Evolutionary conservation across 129 eudicot species (phyloP).

Genomic region (Helianthus annuus): DNA sequence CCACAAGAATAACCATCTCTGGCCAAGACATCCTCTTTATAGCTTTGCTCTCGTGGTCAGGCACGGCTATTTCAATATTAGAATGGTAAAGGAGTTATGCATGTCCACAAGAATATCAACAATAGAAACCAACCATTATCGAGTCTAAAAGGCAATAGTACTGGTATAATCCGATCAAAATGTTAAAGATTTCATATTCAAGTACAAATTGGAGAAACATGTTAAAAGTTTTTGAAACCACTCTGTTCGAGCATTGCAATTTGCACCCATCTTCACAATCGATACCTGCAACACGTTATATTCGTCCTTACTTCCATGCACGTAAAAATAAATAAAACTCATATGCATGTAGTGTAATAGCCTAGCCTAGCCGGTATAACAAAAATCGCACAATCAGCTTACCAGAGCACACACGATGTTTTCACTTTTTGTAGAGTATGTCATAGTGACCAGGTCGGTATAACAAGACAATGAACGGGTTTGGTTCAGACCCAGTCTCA

Average conservation of each 20-base stretch:
- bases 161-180: constrained; percentile 5
- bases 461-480: constrained; percentile 70
- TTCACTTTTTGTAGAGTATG: constrained; percentile 76
- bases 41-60: too few species aligned
- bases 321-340: not conserved
- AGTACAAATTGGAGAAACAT: constrained; percentile 26
- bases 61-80: too few species aligned
- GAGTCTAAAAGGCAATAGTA: constrained; percentile 11
- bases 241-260: constrained; percentile 4
- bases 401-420: constrained; percentile 18
- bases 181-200: constrained; percentile 20
- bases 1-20: too few species aligned
- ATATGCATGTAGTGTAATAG: not conserved
- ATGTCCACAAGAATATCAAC: not conserved
- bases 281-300: constrained; percentile 20
- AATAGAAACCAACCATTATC: not conserved
- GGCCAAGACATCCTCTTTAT: too few species aligned
- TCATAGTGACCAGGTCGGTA: constrained; percentile 98
- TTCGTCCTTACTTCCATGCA: not conserved
- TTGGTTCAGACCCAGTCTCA: constrained; percentile 33
- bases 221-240: constrained; percentile 16
- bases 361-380: not conserved
- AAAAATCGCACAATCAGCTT: not conserved
- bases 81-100: too few species aligned
- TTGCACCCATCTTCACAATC: constrained; percentile 13